Base-by-base conservation (phyloP, 1,139 yeast genomes). In the Taiozyma sp. region DNA sequence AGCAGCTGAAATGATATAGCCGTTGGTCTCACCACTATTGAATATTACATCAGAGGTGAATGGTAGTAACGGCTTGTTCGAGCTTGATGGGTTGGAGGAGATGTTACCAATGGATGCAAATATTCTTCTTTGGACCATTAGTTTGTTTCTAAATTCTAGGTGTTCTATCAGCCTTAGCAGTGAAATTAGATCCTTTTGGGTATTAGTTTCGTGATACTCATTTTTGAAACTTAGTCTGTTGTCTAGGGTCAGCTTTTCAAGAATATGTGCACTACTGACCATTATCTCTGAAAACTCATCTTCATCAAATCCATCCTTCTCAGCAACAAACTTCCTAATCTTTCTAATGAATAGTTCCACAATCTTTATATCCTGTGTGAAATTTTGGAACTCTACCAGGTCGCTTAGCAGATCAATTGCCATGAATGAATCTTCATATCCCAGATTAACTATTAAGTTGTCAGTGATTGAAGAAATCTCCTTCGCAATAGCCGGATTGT, bases 91-190 rank as follows among this genome's bases (percentile, higher is more conserved):
- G 27, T 62, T 61, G 7, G 63, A 54, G 12, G 65, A 61, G 8
- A 62, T 54, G 45, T 61, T 61, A 1, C 65, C 65, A 44, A 59
- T 54, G 1, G 63, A 46, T 2, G 59, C 58, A 44, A 48, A 59
- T 9, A 62, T 28, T 30, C 54, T 54, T 45, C 65, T 54, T 38
- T 59, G 59, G 4, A 49, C 57, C 9, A 45, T 51, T 12, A 60
- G 41, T 39, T 53, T 57, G 30, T 60, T 60, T 8, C 52, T 56
- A 16, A 59, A 49, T 39, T 56, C 60, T 41, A 54, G 29, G 1
- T 49, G 47, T 5, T 48, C 48, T 2, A 57, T 16, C 0, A 7
- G 10, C 7, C 45, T 38, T 6, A 61, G 47, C 3, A 54, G 22
- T 6, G 49, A 43, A 8, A 57, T 23, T 8, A 59, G 28, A 1